Evolutionary conservation across 2,329 filamentous ascomycete genomes (phyloP).

Genomic region (Hymenoscyphus occultus): DNA sequence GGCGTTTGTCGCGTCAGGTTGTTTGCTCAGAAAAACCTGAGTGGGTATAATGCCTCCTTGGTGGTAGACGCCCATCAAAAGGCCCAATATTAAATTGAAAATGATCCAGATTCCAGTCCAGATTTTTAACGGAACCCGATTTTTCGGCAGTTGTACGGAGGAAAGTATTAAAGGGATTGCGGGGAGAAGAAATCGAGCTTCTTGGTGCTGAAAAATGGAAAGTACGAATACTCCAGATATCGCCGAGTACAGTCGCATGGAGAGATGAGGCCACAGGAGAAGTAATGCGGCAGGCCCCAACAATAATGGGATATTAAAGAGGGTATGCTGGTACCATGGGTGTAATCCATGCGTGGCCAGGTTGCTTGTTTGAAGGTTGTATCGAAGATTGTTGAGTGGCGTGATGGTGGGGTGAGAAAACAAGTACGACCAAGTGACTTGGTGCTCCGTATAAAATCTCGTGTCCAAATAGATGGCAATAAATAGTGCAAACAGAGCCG

Average conservation of each 20-base stretch:
- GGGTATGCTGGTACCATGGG: conserved; percentile 73
- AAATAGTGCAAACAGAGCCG: conserved; percentile 64
- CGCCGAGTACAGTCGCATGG: conserved; percentile 67
- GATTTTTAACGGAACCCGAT: conserved; percentile 45
- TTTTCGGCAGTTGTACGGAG: conserved; percentile 64
- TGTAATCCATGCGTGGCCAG: conserved; percentile 74
- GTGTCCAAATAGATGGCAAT: conserved; percentile 82
- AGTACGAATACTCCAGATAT: conserved; percentile 68
- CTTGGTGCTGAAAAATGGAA: conserved; percentile 75
- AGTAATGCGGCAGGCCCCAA: conserved; percentile 67
- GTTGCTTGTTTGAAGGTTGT: conserved; percentile 69
- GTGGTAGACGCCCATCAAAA: conserved; percentile 78
- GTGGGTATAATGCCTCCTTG: conserved; percentile 75
- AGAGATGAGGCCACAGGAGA: conserved; percentile 54
- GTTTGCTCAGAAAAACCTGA: conserved; percentile 70
- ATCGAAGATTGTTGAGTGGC: conserved; percentile 72
- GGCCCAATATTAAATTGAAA: conserved; percentile 66
- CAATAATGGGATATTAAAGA: conserved; percentile 68
- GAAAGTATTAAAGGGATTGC: conserved; percentile 75
- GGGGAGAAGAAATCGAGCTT: conserved; percentile 74
- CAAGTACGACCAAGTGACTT: conserved; percentile 63
- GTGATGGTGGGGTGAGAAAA: conserved; percentile 67
- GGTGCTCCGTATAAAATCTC: conserved; percentile 68
- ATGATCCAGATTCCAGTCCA: conserved; percentile 64
- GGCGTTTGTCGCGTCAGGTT: conserved; percentile 62